A percentile compares a stretch with the other conserved stretches of the same genome.
Conservation (phyloP, 768 basidiomycete genomes). For the Cantharellus anzutake region DNA sequence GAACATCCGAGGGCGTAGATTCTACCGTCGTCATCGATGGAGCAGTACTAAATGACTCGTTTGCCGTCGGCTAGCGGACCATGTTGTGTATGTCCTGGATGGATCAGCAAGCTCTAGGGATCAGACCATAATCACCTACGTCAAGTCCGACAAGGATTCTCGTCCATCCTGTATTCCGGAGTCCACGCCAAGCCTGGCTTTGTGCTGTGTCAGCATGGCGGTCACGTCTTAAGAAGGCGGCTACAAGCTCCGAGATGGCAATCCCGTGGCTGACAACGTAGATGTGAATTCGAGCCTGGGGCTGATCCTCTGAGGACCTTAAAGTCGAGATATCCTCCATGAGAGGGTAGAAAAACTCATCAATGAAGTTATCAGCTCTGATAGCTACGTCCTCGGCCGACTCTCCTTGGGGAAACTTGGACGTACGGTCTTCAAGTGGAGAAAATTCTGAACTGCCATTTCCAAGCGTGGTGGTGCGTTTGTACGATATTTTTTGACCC, state of each 20-base stretch:
- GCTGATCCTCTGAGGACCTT: conserved; percentile 5
- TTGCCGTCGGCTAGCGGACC: not conserved
- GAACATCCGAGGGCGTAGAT: not conserved
- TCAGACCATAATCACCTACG: not conserved
- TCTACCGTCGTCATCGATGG: not conserved
- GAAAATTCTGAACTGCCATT: conserved; percentile 6
- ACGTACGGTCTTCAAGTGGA: not conserved
- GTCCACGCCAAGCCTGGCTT: conserved; percentile 10
- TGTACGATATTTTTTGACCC: conserved; percentile 9
- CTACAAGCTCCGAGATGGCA: conserved; percentile 21
- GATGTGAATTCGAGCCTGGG: conserved; percentile 11
- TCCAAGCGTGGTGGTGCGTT: conserved; percentile 5
- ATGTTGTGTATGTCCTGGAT: not conserved
- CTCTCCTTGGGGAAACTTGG: conserved; percentile 20
- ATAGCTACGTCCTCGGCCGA: conserved; percentile 19
- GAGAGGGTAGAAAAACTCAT: conserved; percentile 18
- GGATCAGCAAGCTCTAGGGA: not conserved
- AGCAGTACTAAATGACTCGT: not conserved
- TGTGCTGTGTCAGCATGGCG: conserved; percentile 3
- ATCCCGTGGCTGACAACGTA: conserved; percentile 25
- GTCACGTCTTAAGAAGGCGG: conserved; percentile 12
- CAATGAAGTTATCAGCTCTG: conserved; percentile 19
- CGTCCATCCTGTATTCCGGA: conserved; percentile 12
- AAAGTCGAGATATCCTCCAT: conserved; percentile 6
- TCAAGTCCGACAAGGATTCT: conserved; percentile 14